A percentile compares a stretch with the other conserved stretches of the same genome.
These are phyloP conservation scores for Whalleya microplaca DNA, from an alignment of 2,329 filamentous ascomycete species.

Conservation along the genomic window DNA sequence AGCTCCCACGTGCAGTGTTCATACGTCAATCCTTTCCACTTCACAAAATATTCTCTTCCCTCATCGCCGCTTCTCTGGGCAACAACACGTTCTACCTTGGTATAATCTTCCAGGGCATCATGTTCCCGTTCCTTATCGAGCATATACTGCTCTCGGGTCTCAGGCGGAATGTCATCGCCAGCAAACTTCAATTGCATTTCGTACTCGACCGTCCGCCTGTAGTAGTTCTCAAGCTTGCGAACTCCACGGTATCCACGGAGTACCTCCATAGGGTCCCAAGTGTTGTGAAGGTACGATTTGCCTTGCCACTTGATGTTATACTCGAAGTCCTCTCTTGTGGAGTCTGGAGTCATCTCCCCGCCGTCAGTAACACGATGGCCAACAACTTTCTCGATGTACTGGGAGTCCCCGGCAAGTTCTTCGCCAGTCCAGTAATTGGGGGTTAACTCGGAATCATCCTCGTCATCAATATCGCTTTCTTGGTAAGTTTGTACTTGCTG, in stretches of 20 bases:
- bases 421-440: conserved; percentile 71
- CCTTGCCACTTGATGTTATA: conserved; percentile 97
- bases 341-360: conserved; percentile 60
- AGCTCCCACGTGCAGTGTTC: conserved; percentile 94
- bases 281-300: conserved; percentile 92
- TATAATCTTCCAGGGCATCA: conserved; percentile 87
- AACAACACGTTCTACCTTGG: conserved; percentile 91
- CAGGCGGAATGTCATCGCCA: conserved; percentile 73
- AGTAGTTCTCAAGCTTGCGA: conserved; percentile 94
- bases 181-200: conserved; percentile 79
- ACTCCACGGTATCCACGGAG: conserved; percentile 80
- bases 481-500: conserved; percentile 68
- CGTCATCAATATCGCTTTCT: conserved; percentile 68
- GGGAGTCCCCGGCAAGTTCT: conserved; percentile 74
- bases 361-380: conserved; percentile 81
- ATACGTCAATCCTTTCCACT: conserved; percentile 95
- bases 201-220: conserved; percentile 77
- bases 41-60: conserved; percentile 87
- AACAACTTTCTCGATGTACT: conserved; percentile 88
- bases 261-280: conserved; percentile 82
- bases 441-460: conserved; percentile 67
- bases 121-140: conserved; percentile 92
- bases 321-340: conserved; percentile 77
- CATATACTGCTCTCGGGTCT: conserved; percentile 91
- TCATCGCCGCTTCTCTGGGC: conserved; percentile 79